Evolutionary conservation across 208 protist genomes (phyloP), one percentile per base, ranked within the genome.

Genomic region (Leishmania martiniquensis): DNA sequence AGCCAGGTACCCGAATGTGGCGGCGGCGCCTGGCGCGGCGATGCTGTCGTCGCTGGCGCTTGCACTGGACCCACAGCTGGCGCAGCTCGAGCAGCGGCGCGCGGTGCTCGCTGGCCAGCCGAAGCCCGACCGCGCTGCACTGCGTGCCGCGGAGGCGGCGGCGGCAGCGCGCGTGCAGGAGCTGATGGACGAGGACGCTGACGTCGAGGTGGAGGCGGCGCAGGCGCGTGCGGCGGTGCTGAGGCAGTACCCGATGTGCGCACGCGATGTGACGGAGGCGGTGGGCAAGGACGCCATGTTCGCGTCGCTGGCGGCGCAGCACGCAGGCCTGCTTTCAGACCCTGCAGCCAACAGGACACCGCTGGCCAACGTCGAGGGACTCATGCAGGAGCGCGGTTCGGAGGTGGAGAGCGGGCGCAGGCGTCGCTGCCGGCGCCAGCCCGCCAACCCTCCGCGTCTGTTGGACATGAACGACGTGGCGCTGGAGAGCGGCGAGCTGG

Each of bases 251-350:
- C 76, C 75, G 15, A 55, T 42, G 44, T 22, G 47, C 25, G 72
- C 62, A 13, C n/a, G 83, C 6, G 85, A 89, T 60, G 71, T 89
- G n/a, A 85, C 83, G 25, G 78, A 85, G 76, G 86, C 76, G 20
- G 83, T 90, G 1, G 78, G 51, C 49, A 74, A 73, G 69, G 84
- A 90, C 73, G 82, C 83, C 22, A 77, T 44, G 37, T 90, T 92
- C 60, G 71, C 85, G 32, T 29, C 44, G 32, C 71, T 90, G 55
- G 71, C 74, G 45, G 77, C 68, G 32, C 22, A 73, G n/a, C 71
- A 77, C 47, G 76, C 52, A 9, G 69, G 17, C 0, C 63, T 90
- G 22, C 63, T 90, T 54, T n/a, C 32, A 7, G 79, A 81, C 62
- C 83, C 83, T 1, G 63, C 4, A 32, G 60, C 57, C 42, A 78